These are phyloP conservation scores for Entomortierella lignicola DNA, from an alignment of 192 early-diverging fungal genomes.

Conservation along the genomic window DNA sequence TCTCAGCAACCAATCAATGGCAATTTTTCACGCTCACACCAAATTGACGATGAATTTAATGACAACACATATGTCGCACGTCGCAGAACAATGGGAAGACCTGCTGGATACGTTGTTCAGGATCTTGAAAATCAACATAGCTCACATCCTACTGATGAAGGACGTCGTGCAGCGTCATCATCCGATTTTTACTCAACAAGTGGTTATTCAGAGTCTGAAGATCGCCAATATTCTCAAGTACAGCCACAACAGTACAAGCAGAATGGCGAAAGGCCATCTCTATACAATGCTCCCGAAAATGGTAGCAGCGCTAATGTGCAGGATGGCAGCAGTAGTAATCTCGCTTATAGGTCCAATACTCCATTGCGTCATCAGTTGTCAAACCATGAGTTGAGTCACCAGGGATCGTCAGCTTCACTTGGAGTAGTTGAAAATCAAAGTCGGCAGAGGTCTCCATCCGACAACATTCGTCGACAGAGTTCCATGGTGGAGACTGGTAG, in stretches of 20 bases:
- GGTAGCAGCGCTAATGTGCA: neutral
- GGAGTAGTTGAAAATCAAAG: neutral
- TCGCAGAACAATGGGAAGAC: conserved; percentile 45
- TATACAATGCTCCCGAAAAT: neutral
- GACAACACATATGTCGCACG: conserved; percentile 32
- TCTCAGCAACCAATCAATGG: neutral
- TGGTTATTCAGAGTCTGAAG: neutral
- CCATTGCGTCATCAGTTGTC: conserved; percentile 18
- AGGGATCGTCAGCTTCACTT: neutral
- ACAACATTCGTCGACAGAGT: neutral
- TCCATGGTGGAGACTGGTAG: neutral
- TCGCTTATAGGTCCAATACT: conserved; percentile 1
- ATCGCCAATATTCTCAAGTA: conserved; percentile 1
- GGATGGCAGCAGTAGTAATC: neutral
- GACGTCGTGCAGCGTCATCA: conserved; percentile 1
- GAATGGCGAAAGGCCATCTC: neutral
- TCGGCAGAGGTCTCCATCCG: conserved; percentile 11
- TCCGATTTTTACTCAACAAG: neutral
- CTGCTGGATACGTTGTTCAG: conserved; percentile 22
- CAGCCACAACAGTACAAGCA: conserved; percentile 4
- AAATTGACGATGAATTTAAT: conserved; percentile 1
- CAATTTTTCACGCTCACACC: neutral
- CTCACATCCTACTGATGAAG: neutral
- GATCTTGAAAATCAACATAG: conserved; percentile 16
- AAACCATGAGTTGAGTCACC: conserved; percentile 26